phyloP scores from a whole-genome alignment of 1,284 basidiomycete species.

The Apiotrichum mycotoxinovorans region DNA sequence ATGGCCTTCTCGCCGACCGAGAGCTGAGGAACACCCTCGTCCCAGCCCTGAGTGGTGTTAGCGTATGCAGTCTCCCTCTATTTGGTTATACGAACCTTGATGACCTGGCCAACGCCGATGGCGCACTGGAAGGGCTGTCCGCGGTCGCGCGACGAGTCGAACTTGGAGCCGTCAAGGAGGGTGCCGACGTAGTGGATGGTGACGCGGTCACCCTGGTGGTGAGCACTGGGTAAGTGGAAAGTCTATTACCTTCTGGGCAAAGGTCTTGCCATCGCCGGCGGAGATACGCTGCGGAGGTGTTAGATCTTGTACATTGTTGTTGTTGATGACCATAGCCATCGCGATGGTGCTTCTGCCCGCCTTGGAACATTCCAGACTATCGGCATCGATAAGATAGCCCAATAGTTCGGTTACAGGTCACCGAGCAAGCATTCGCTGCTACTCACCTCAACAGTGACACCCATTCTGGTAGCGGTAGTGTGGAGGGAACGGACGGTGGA shows the following conservation, averaged over 20 bases:
- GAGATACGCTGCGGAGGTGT: conserved; percentile 33
- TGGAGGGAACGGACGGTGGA: conserved; percentile 33
- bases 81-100: conserved; percentile 51
- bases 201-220: conserved; percentile 32
- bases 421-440: not conserved
- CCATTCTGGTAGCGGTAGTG: conserved; percentile 48
- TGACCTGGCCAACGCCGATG: conserved; percentile 74
- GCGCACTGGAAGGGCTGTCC: conserved; percentile 63
- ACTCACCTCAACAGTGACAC: conserved; percentile 47
- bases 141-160: conserved; percentile 53
- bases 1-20: conserved; percentile 73
- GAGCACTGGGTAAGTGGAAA: not conserved
- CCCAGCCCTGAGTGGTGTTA: conserved; percentile 61
- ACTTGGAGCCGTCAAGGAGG: conserved; percentile 50
- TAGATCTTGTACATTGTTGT: too few species aligned
- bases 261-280: conserved; percentile 49
- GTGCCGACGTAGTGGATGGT: conserved; percentile 52
- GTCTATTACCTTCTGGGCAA: conserved; percentile 38
- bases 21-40: conserved; percentile 76
- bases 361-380: not conserved
- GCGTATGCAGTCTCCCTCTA: not conserved
- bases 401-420: not conserved
- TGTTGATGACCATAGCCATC: too few species aligned
- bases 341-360: not conserved
- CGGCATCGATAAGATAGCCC: too few species aligned